Base-by-base conservation (phyloP, 73 alveolate species). In the Symbiodinium pilosum region DNA sequence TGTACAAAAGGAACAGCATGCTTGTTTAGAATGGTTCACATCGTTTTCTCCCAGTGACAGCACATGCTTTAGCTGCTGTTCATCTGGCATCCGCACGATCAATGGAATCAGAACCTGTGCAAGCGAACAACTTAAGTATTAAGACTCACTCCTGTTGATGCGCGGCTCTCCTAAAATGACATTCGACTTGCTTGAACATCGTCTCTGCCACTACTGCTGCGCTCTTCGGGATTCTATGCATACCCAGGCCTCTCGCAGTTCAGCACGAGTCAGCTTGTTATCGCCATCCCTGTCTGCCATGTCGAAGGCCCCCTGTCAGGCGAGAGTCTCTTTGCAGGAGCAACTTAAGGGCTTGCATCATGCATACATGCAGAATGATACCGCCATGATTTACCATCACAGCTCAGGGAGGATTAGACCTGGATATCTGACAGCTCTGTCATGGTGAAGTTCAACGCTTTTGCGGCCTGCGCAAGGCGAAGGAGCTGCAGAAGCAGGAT, bases 381-480 rank as follows among this genome's bases (percentile, higher is more conserved):
- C 59, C 6, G 21, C 14, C 59, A 47, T 47, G 59, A 47, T 47
- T 14, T 6, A 14, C 59, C 59, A 47, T 47, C 21, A 14, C 59
- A 47, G 59, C 14, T 6, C 59, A 47, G n/a, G n/a, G n/a, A n/a
- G 59, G 21, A 47, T 6, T 14, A 47, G 14, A 47, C 95, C 95
- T 88, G 95, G 71, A 88, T 88, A 43, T 88, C 95, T 26, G 95
- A 64, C 64, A 88, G 86, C 43, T 88, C 95, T 12, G 73, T 43
- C 73, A 43, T 38, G 40, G 86, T 52, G 81, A 88, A 56, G 95
- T 64, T 88, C 73, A 59, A 39, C 6, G 86, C 95, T 30, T 88
- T 64, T n/a, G 95, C 95, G 21, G 95, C 95, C 95, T 88, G 85
- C 54, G 5, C n/a, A n/a, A n/a, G n/a, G n/a, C n/a, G n/a, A n/a